Evolutionary conservation across 257 asterid genomes (phyloP).

Genomic region (Agastache rugosa): DNA sequence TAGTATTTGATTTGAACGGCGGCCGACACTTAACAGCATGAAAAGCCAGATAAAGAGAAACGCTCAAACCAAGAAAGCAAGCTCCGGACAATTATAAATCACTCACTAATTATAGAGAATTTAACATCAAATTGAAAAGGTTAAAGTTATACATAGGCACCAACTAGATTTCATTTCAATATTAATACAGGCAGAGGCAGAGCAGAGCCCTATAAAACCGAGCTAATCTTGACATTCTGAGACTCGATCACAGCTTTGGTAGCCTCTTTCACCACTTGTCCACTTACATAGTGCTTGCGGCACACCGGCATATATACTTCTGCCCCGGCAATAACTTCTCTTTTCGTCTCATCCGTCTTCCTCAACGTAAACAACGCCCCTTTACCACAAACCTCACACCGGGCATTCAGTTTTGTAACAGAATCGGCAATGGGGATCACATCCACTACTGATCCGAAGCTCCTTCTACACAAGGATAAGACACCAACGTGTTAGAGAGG

Average conservation of each 20-base stretch:
- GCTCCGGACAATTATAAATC: neutral
- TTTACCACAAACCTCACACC: constrained; percentile 81
- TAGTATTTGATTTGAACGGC: too few species aligned
- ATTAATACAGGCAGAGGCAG: constrained; percentile 1
- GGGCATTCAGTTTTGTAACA: constrained; percentile 78
- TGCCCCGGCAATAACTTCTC: constrained; percentile 84
- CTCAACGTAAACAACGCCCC: constrained; percentile 81
- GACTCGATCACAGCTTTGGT: constrained; percentile 64
- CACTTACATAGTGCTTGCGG: constrained; percentile 86
- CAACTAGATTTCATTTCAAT: neutral
- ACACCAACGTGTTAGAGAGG: neutral
- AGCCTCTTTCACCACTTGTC: constrained; percentile 83
- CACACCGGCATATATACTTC: constrained; percentile 96
- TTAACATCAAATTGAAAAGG: neutral
- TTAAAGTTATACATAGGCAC: neutral
- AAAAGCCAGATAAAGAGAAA: neutral
- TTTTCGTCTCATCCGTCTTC: constrained; percentile 80
- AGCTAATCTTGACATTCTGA: constrained; percentile 46
- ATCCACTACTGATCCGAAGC: constrained; percentile 87
- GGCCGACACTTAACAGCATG: neutral
- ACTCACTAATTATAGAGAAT: neutral
- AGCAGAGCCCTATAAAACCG: constrained; percentile 35
- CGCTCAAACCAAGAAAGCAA: neutral
- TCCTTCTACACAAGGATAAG: constrained; percentile 58
- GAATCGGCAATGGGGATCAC: constrained; percentile 86